Evolutionary conservation across 371 early-diverging fungal species (phyloP), one percentile per base, ranked within the genome.

Genomic region (Enterocytospora artemiae): DNA sequence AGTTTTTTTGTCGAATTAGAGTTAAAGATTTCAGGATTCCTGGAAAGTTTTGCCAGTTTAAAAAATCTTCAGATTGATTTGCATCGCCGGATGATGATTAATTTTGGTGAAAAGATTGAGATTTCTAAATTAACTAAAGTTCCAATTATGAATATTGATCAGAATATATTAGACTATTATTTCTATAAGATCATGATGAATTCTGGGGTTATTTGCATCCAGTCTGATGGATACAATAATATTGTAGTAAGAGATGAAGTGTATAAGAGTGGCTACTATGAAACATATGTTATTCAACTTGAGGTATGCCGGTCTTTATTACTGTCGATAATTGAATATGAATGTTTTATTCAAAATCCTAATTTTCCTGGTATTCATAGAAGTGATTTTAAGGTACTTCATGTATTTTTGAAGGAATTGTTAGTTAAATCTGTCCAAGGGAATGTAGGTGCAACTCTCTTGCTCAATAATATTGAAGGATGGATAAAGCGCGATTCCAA

Each of bases 401-500:
- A 36, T 22, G 37, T 43, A 0, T 25, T 73, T 39, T 3, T 73
- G 7, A 68, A 65, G 28, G 45, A 59, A 14, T 14, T 73, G 18
- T 45, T 65, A 12, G 1, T 61, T 4, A 56, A 67, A 22, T 22
- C 52, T 24, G 14, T 36, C 0, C 39, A 51, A 45, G 49, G 45
- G 2, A 57, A 54, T 0, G 16, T 25, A 18, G 69, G 69, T 14
- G 58, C 66, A 0, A 37, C 7, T 18, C 46, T 34, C 27, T 20
- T 73, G n/a, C 22, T 65, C 20, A 49, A 61, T 18, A 52, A 43
- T 3, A 33, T 69, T 41, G 46, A 20, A 0, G 18, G 28, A 1
- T 74, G 74, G 74, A 52, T 70, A 39, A 61, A 39, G 24, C 60
- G 41, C 24, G 67, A 62, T 22, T 67, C 74, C 1, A 41, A 27